Conservation (phyloP, 306 rosid species). For the Ziziphus jujuba region DNA sequence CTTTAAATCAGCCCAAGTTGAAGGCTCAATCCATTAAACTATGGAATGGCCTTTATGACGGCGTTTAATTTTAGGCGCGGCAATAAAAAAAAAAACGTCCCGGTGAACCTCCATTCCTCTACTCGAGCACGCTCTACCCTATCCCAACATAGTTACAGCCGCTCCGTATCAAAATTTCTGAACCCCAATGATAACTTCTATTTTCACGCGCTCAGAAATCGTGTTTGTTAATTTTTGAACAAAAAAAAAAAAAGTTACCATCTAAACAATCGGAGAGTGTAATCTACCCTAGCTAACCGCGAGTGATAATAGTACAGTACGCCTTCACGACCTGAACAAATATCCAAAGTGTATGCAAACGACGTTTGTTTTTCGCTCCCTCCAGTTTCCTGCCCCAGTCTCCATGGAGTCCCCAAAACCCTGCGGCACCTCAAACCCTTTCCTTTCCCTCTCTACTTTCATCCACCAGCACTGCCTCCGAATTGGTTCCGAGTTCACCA, state of each 20-base stretch:
- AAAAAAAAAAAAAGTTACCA: too few relatives aligned
- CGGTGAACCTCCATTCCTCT: too few relatives aligned
- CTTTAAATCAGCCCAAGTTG: too few relatives aligned
- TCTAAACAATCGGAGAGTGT: background rate
- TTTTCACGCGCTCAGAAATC: background rate
- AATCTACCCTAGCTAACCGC: background rate
- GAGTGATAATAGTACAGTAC: background rate
- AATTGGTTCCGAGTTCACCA: conserved; percentile 53
- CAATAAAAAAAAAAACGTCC: too few relatives aligned
- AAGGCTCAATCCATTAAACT: too few relatives aligned
- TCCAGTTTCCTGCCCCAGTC: background rate
- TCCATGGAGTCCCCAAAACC: conserved; percentile 58
- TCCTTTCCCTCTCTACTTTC: conserved; percentile 65
- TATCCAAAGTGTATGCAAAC: background rate
- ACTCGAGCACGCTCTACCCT: too few relatives aligned
- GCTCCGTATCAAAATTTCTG: too few relatives aligned
- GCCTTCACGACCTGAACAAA: background rate
- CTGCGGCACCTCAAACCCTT: conserved; percentile 52
- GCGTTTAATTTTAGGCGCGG: too few relatives aligned
- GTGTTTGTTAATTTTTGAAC: too few relatives aligned
- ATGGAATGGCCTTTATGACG: too few relatives aligned
- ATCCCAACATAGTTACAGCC: too few relatives aligned
- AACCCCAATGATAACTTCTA: too few relatives aligned
- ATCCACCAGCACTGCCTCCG: conserved; percentile 68
- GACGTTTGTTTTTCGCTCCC: background rate